Evolutionary conservation across 2,329 filamentous ascomycete species (phyloP), one percentile per base, ranked within the genome.

Genomic region (Microdochium bolleyi): DNA sequence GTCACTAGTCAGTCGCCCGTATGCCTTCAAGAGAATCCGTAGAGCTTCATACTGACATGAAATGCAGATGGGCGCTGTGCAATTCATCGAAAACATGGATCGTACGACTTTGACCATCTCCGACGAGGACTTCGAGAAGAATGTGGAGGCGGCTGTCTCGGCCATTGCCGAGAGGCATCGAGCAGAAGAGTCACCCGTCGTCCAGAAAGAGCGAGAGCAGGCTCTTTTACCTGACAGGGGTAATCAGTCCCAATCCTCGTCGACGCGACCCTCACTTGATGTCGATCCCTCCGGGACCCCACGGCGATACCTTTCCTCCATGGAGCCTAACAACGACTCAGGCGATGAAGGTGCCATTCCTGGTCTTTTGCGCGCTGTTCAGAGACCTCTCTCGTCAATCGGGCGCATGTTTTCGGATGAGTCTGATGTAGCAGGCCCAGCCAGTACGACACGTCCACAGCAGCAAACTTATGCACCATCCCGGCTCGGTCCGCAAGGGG

Each of bases 71-170:
- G 94, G 94, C 51, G 94, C 91, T 38, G 87, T 99, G 50, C 91
- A 96, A 62, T 99, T 99, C 67, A 89, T 99, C 60, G 94, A 99
- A 72, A 95, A 89, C 55, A 85, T 99, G 70, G 94, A 99, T 69
- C 86, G 92, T 48, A 97, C 94, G 1, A 92, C 87, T 24, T 73
- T 99, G 8, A 97, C 94, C 1, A 94, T 99, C 51, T 87, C 87
- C 2, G 92, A 99, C 63, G 90, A 94, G 53, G 94, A 97, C 37
- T 99, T 99, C 63, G 94, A 99, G 67, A 83, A 82, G 64, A 92
- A 96, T 60, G 95, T 99, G n/a, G 94, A 99, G 72, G 88, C 88
- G 3, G 92, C 94, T 8, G 95, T 99, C 2, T 96, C 90, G 5
- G 89, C 89, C 44, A 99, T 99, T 59, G 92, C 94, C 2, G 92